Conservation (phyloP, 441 rosid genomes). For the Euphorbia schlechtendalii region DNA sequence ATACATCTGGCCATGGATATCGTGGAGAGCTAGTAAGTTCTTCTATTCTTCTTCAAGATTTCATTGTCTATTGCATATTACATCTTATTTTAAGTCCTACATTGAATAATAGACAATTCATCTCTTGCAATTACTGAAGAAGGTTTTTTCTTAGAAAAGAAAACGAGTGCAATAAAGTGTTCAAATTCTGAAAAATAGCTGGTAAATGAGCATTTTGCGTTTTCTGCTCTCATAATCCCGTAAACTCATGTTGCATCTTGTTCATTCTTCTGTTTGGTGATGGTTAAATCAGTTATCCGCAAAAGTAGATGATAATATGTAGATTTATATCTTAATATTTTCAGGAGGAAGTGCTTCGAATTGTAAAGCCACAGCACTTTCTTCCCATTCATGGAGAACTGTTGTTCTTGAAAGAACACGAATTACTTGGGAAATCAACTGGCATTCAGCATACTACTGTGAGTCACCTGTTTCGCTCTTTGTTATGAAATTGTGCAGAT, state of each 20-base stretch:
- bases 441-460: constrained; percentile 92
- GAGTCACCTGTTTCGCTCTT: constrained; percentile 27
- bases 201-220: background rate
- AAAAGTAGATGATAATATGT: background rate
- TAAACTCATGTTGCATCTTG: background rate
- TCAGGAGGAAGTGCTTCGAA: constrained; percentile 93
- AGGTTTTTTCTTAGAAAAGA: background rate
- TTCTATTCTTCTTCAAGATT: constrained; percentile 7
- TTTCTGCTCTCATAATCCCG: background rate
- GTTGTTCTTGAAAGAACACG: constrained; percentile 94
- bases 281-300: background rate
- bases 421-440: constrained; percentile 83
- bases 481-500: background rate
- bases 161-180: background rate
- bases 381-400: constrained; percentile 98
- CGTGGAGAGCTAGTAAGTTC: constrained; percentile 83
- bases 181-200: background rate
- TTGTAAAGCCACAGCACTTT: constrained; percentile 95
- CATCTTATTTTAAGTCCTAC: too few relatives aligned
- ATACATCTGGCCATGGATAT: constrained; percentile 95
- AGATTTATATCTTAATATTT: constrained; percentile 19
- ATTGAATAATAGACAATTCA: background rate
- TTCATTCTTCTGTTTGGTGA: background rate
- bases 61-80: too few relatives aligned
- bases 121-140: background rate